Percentiles rank a stretch among this genome's conserved stretches.
Conservation (phyloP, 2,329 filamentous ascomycete genomes). For the Hypoxylon sp. region DNA sequence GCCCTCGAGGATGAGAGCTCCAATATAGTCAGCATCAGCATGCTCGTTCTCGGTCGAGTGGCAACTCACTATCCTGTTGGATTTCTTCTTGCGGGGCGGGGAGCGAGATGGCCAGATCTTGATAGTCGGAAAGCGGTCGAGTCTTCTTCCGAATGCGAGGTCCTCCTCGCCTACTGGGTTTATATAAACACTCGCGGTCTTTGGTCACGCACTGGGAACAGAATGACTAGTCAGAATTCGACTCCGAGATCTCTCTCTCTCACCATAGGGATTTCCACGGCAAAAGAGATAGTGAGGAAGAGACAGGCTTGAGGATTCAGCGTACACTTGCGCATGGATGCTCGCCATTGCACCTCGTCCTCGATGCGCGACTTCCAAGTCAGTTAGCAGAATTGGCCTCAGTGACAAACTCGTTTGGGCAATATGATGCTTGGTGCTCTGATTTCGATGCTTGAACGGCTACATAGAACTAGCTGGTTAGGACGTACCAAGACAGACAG, state of each 20-base stretch:
- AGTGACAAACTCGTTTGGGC: not conserved
- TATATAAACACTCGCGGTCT: slow-evolving; percentile 53
- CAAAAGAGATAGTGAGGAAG: slow-evolving; percentile 10
- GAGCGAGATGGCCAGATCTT: slow-evolving; percentile 41
- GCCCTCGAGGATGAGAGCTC: slow-evolving; percentile 45
- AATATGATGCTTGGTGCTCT: not conserved
- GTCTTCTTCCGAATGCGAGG: slow-evolving; percentile 54
- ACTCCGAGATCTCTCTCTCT: not conserved
- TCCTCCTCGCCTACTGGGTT: slow-evolving; percentile 54
- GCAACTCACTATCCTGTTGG: slow-evolving; percentile 44
- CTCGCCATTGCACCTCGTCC: slow-evolving; percentile 57
- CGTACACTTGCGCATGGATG: slow-evolving; percentile 54
- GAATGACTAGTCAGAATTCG: slow-evolving; percentile 33
- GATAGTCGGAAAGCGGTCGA: slow-evolving; percentile 41
- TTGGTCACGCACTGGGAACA: slow-evolving; percentile 49
- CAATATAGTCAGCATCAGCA: slow-evolving; percentile 21
- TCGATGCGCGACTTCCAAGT: slow-evolving; percentile 51
- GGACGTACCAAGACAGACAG: slow-evolving; percentile 58
- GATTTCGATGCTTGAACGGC: not conserved
- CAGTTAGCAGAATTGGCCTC: slow-evolving; percentile 16
- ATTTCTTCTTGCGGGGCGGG: slow-evolving; percentile 43
- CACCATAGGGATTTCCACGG: slow-evolving; percentile 6
- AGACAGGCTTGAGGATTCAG: slow-evolving; percentile 18
- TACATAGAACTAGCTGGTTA: slow-evolving; percentile 12
- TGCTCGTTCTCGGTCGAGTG: not conserved